Evolutionary conservation across 192 early-diverging fungal genomes (phyloP), one percentile per base, ranked within the genome.

Genomic region (Backusella macrospora): DNA sequence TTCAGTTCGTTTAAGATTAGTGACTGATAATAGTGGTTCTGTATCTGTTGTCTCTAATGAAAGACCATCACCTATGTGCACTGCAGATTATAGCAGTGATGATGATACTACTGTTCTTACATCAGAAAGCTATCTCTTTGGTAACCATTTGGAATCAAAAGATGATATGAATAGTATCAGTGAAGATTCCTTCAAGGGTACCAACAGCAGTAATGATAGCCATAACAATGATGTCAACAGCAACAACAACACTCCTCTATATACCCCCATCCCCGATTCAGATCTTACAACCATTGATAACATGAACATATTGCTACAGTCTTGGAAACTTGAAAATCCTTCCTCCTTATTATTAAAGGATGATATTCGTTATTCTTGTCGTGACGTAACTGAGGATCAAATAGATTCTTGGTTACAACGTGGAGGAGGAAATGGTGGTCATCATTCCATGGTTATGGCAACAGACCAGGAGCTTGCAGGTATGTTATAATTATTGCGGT

Each of bases 321-420:
- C 67, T 68, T 59, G 52, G 52, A 59, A 59, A 59, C 26, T 59
- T 8, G 52, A 59, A 26, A 21, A 26, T 12, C 52, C 52, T 23
- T 59, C 67, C 44, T 68, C 45, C 2, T 12, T 47, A 26, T 6
- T 42, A 39, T 66, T 38, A 21, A 21, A 45, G 44, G 14, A 23
- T 12, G 44, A 68, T 46, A 44, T 16, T 34, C 29, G 38, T 66
- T 66, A 40, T 29, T 12, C 21, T 13, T 34, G 34, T 8, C 18
- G 45, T 47, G 67, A 68, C 45, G 67, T 68, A 26, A 68, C 67
- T 29, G 67, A 68, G 34, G 67, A 68, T 34, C 67, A 68, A 23
- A 68, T 68, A 23, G 67, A 68, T 47, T 68, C 45, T 7, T 68
- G 67, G 67, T 47, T 68, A 68, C 67, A 68, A n/a, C 67, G 67